Base-by-base conservation (phyloP, 1,284 basidiomycete genomes). In the Boletus semigastroideus region DNA sequence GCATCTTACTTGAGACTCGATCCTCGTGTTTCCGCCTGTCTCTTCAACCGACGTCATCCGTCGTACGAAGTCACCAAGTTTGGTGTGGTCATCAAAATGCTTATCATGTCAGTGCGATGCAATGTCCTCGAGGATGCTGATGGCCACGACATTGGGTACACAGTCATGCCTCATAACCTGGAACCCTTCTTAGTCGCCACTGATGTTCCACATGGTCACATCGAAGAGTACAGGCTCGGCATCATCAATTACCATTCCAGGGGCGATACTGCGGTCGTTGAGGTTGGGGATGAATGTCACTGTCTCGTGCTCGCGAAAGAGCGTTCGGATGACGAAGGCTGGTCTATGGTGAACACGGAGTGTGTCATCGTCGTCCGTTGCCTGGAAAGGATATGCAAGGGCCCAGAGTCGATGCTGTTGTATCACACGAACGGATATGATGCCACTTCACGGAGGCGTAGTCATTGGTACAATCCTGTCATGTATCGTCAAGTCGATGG, bases 321-420 rank as follows among this genome's bases (percentile, higher is more conserved):
- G 39, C 56, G 22, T 27, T 12, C 31, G 3, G 56, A 31, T 17
- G 57, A 61, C 13, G 36, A 45, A 31, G 56, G 59, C 10, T 61
- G 57, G 59, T n/a, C 37, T 7, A 37, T 59, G 51, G 44, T 58
- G 47, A 58, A 59, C 42, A 59, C 59, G 3, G 59, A 58, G 17
- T 59, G 56, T 6, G 57, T 62, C 7, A 7, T 61, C n/a, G 59
- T 59, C 11, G 53, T 56, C 16, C 53, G 48, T 16, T 59, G 57
- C 7, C 8, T 59, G 25, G 53, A 52, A 17, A 41, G 41, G 30
- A 46, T 59, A 41, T 17, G 17, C 8, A 22, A 44, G 22, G 5
- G 7, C 5, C 46, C 53, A 0, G 57, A 59, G 31, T 42, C n/a
- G 2, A 53, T 52, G 16, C 48, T 57, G n/a, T 42, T 61, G 36